A percentile compares a stretch with the other conserved stretches of the same genome.
Evolutionary conservation across 164 flowering plant species (phyloP).

Genomic region (Platanus orientalis): DNA sequence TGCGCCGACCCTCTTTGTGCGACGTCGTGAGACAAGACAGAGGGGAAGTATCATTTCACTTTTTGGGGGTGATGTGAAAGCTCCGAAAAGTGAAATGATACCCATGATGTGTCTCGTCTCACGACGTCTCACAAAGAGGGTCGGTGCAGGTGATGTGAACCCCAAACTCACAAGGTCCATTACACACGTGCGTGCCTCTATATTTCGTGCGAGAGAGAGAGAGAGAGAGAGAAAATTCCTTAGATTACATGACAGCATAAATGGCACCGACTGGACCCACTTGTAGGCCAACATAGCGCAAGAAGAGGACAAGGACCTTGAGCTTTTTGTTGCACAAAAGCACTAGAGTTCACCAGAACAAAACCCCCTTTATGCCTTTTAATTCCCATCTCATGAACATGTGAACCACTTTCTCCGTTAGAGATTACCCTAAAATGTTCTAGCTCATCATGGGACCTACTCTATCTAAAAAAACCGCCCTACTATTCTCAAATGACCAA

Average conservation of each 20-base stretch:
- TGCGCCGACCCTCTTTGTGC: no score
- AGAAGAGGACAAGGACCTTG: slow-evolving; percentile 1
- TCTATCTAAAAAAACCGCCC: background rate
- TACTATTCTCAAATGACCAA: slow-evolving; percentile 1
- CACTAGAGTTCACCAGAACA: background rate
- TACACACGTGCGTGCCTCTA: no score
- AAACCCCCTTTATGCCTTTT: slow-evolving; percentile 4
- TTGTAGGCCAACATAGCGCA: slow-evolving; percentile 12
- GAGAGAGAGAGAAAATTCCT: background rate
- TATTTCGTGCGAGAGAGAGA: background rate
- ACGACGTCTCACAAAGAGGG: no score
- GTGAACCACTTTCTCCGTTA: slow-evolving; percentile 10
- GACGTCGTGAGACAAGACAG: no score
- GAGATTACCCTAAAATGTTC: background rate
- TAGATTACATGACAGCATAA: no score
- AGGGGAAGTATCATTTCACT: no score
- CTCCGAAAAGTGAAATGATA: no score
- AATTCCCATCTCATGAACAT: slow-evolving; percentile 9
- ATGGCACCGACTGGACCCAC: slow-evolving; percentile 13
- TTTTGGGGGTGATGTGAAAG: no score
- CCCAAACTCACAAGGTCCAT: no score
- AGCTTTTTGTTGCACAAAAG: background rate
- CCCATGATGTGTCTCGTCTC: no score
- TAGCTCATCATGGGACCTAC: background rate
- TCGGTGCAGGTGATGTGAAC: no score